Conservation (phyloP, 176 grass and related monocot species). For the Oryza glaberrima region DNA sequence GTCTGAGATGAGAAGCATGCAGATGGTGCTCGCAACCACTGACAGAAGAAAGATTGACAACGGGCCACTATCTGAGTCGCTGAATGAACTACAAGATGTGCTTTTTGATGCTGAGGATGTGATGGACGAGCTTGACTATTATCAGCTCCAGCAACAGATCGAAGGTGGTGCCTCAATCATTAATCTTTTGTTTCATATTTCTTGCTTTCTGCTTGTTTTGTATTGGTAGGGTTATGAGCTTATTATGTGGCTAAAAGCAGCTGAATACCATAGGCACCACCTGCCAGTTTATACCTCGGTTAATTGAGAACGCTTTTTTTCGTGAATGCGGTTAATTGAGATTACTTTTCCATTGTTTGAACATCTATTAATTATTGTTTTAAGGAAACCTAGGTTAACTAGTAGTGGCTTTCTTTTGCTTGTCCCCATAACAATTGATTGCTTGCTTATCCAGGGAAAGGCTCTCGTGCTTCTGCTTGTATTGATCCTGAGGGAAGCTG, state of each 20-base stretch:
- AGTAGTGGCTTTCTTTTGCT: neutral
- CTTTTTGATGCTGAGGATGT: conserved; percentile 16
- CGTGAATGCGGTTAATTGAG: too few species aligned
- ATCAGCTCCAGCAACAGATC: neutral
- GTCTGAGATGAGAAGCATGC: neutral
- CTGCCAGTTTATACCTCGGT: too few species aligned
- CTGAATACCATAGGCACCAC: too few species aligned
- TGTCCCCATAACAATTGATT: neutral
- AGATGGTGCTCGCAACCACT: neutral
- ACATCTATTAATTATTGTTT: too few species aligned
- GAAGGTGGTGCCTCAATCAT: neutral
- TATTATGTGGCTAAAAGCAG: too few species aligned
- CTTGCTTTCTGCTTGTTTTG: too few species aligned
- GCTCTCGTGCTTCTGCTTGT: neutral
- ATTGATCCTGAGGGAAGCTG: neutral
- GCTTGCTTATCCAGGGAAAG: neutral
- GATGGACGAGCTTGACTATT: conserved; percentile 33
- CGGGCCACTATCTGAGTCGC: neutral
- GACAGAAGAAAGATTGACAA: neutral
- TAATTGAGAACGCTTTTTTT: too few species aligned
- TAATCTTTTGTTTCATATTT: too few species aligned
- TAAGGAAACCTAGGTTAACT: too few species aligned
- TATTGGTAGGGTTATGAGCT: too few species aligned
- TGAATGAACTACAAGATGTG: neutral
- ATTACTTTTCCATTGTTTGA: too few species aligned